Evolutionary conservation across 2,329 filamentous ascomycete genomes (phyloP), one percentile per base, ranked within the genome.

Genomic region (Beauveria sp.): DNA sequence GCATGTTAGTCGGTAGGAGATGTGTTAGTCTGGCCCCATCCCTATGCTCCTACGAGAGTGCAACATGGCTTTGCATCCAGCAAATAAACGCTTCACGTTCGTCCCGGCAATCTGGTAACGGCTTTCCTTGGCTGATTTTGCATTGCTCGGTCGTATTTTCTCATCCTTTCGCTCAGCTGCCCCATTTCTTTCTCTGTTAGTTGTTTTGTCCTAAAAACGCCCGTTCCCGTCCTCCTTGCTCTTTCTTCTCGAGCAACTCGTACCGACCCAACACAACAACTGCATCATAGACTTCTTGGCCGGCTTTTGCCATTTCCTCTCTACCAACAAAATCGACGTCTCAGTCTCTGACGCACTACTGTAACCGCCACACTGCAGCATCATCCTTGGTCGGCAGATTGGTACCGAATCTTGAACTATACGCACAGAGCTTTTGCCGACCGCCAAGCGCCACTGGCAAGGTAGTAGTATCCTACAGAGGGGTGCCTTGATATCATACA

Each of bases 91-190:
- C 53, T 57, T 57, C 52, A 57, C 42, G 26, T 53, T 62, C 28
- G 60, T 58, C 53, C 60, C 60, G 60, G 54, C 53, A 62, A 58
- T 62, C 53, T 62, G 60, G 60, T 62, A 62, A 62, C 60, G 46
- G 60, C 58, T 52, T 28, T 62, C 18, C 40, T 62, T 56, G 60
- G 52, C 42, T 58, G 52, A 40, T 52, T 58, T 58, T 53, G 54
- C 60, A 56, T 40, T 45, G 24, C 53, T 57, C 40, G 26, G 60
- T 62, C 60, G 53, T 62, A 58, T 62, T 58, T 53, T 58, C 60
- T 52, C 40, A n/a, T 62, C 52, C 43, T 56, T 56, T 42, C 46
- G 60, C 53, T 62, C 53, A 61, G 59, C 59, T 61, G 59, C 59
- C 59, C 59, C 59, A 42, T 54, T 61, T 54, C 50, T 61, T 48